phyloP scores from a whole-genome alignment of 345 rosid species.

The Citrus sinensis region DNA sequence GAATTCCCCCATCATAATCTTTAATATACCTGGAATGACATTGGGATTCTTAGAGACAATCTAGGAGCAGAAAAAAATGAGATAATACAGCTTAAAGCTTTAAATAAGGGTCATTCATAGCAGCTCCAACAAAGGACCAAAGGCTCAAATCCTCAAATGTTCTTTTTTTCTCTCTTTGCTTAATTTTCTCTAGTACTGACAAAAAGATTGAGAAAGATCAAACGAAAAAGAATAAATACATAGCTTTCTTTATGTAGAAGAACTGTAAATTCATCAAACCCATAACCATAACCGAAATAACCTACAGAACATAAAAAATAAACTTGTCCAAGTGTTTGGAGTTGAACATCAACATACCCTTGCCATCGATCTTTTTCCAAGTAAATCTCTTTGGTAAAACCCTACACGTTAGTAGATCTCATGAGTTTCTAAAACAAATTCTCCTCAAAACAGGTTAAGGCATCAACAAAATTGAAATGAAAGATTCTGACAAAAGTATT shows the following conservation, averaged over 20 bases:
- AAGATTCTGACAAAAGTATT: not conserved
- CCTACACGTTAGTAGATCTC: slow-evolving; percentile 41
- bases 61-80: not conserved
- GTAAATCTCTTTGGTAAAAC: slow-evolving; percentile 97
- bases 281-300: not conserved
- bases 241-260: not conserved
- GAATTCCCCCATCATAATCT: slow-evolving; percentile 98
- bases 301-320: not conserved
- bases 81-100: not conserved
- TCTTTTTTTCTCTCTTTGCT: not conserved
- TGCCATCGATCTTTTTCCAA: slow-evolving; percentile 98
- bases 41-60: not conserved
- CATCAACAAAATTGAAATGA: not conserved
- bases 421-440: not conserved
- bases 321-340: not conserved
- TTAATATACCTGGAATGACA: slow-evolving; percentile 64
- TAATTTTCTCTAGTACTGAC: not conserved
- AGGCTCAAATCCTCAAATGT: not conserved
- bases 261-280: not conserved
- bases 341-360: slow-evolving; percentile 56
- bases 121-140: not conserved
- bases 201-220: not conserved
- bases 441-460: not conserved
- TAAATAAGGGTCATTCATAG: not conserved
- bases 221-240: not conserved